A percentile compares a stretch with the other conserved stretches of the same genome.
phyloP scores from a whole-genome alignment of 352 stramenopile species.

The Phytophthora pinifolia region DNA sequence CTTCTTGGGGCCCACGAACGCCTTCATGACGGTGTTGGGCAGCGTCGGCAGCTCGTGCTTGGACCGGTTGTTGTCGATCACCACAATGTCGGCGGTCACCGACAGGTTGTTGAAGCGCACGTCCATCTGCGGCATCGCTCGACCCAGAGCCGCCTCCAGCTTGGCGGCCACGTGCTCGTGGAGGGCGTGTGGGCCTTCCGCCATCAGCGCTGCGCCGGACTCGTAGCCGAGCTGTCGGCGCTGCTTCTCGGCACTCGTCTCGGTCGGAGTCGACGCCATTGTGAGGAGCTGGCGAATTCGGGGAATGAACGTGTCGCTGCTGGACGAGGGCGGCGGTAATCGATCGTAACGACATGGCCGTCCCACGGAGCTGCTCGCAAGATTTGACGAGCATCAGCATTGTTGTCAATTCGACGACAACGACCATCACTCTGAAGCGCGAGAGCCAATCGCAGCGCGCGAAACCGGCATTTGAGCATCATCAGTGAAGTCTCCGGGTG shows the following conservation, averaged over 20 bases:
- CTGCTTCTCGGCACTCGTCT: neutral
- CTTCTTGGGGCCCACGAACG: no score
- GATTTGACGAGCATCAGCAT: slow-evolving; percentile 5
- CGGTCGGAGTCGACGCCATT: neutral
- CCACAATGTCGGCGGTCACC: slow-evolving; percentile 31
- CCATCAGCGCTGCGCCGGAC: slow-evolving; percentile 22
- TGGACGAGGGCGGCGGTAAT: neutral
- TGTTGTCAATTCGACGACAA: no score
- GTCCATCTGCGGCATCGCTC: slow-evolving; percentile 43
- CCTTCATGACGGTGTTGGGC: slow-evolving; percentile 1
- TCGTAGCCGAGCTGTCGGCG: slow-evolving; percentile 8
- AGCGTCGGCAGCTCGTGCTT: slow-evolving; percentile 30
- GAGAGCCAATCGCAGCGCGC: neutral
- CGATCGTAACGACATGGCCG: neutral
- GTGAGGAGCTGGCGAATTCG: neutral
- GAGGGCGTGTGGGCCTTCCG: slow-evolving; percentile 34
- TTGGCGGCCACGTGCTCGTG: slow-evolving; percentile 33
- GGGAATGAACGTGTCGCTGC: neutral
- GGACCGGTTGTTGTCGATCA: slow-evolving; percentile 3
- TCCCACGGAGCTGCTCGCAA: slow-evolving; percentile 2
- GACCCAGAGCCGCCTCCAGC: slow-evolving; percentile 30
- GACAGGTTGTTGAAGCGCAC: slow-evolving; percentile 53
- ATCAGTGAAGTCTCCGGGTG: neutral
- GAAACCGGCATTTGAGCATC: slow-evolving; percentile 1
- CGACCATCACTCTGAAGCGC: no score